Evolutionary conservation across 73 alveolate species (phyloP).

Genomic region (Paramecium tetraurelia): DNA sequence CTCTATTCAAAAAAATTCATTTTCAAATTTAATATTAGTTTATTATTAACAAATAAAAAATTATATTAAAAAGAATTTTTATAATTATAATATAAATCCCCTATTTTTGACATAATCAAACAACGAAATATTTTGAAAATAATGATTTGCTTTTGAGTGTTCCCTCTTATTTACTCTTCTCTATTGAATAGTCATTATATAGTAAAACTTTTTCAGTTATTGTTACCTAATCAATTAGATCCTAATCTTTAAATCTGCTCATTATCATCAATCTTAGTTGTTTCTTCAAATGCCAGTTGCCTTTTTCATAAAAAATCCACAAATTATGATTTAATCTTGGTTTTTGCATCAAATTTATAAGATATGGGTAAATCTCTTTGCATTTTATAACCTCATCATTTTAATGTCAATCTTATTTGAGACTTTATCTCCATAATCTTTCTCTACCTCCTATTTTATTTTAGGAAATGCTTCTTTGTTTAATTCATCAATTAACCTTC

Average conservation of each 20-base stretch:
- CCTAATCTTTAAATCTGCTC: background rate
- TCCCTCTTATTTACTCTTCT: background rate
- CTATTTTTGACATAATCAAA: background rate
- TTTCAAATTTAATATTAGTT: background rate
- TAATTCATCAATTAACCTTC: background rate
- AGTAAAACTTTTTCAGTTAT: background rate
- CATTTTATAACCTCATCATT: conserved; percentile 2
- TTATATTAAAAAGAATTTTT: background rate
- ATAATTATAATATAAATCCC: background rate
- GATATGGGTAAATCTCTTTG: background rate
- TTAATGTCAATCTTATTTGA: background rate
- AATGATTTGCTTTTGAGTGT: background rate
- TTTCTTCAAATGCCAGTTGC: conserved; percentile 12
- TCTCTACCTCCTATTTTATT: conserved; percentile 4
- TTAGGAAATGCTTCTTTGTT: background rate
- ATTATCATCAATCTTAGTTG: background rate
- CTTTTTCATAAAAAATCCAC: conserved; percentile 32
- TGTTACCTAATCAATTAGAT: background rate
- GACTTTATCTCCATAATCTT: background rate
- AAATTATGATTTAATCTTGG: background rate
- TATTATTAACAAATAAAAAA: background rate
- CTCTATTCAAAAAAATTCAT: conserved; percentile 33
- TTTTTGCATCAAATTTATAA: background rate
- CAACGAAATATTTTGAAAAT: background rate
- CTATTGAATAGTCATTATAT: background rate